Percentiles rank a stretch among this genome's conserved stretches.
Evolutionary conservation across 495 filamentous ascomycete genomes (phyloP).

Genomic region (Penicillium roqueforti): DNA sequence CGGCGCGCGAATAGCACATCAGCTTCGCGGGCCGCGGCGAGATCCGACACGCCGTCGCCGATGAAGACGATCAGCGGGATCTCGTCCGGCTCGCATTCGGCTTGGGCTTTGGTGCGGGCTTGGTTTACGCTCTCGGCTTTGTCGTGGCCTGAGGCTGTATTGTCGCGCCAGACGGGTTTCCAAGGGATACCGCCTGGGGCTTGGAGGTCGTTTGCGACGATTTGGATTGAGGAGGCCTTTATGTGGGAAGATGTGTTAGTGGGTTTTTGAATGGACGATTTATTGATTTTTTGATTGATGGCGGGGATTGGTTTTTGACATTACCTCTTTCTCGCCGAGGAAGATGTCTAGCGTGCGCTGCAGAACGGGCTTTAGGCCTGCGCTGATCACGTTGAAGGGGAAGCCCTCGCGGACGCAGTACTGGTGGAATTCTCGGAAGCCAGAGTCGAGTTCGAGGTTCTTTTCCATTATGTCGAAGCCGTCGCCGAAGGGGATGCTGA

Average conservation of each 20-base stretch:
- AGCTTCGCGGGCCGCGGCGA: constrained; percentile 67
- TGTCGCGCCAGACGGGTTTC: constrained; percentile 70
- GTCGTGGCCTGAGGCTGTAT: constrained; percentile 65
- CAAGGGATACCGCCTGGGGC: constrained; percentile 59
- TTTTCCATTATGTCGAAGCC: constrained; percentile 67
- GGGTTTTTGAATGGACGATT: too few relatives aligned
- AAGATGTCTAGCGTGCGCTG: constrained; percentile 59
- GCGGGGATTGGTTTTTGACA: neutral
- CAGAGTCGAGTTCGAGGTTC: constrained; percentile 59
- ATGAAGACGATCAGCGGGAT: constrained; percentile 73
- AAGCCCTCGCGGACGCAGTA: constrained; percentile 63
- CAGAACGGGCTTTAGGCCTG: constrained; percentile 64
- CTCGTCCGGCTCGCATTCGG: constrained; percentile 53
- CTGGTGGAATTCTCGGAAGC: constrained; percentile 61
- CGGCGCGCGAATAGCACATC: constrained; percentile 72
- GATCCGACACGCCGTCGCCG: constrained; percentile 73
- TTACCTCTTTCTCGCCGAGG: constrained; percentile 56
- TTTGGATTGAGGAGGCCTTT: constrained; percentile 56
- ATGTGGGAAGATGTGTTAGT: neutral
- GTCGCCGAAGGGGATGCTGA: constrained; percentile 67
- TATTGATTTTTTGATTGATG: neutral
- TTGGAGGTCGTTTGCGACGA: constrained; percentile 66
- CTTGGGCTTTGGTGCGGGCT: constrained; percentile 50
- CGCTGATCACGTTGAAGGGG: constrained; percentile 70
- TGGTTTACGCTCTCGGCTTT: constrained; percentile 64